Evolutionary conservation across 129 eudicot genomes (phyloP).

Genomic region (Pseudognaphalium luteoalbum): DNA sequence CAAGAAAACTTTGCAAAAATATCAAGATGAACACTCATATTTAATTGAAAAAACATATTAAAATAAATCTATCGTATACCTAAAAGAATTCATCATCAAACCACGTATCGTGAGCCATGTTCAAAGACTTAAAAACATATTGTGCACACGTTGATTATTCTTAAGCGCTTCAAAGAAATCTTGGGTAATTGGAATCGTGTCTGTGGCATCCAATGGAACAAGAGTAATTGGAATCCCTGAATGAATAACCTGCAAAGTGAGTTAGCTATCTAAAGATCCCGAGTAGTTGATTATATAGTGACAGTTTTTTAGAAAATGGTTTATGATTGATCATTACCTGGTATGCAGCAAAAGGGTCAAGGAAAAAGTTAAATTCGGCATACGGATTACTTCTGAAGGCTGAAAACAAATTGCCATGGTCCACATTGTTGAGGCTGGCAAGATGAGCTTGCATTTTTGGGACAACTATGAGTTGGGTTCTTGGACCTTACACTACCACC

Average conservation of each 20-base stretch:
- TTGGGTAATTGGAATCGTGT: conserved; percentile 65
- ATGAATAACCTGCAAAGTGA: conserved; percentile 90
- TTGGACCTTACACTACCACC: conserved; percentile 86
- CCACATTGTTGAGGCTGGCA: conserved; percentile 72
- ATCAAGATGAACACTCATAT: not conserved
- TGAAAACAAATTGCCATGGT: conserved; percentile 70
- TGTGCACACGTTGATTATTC: conserved; percentile 77
- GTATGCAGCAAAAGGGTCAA: conserved; percentile 91
- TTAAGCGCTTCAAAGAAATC: conserved; percentile 57
- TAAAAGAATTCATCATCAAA: conserved; percentile 52
- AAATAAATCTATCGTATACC: conserved; percentile 31
- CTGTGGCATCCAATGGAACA: conserved; percentile 84
- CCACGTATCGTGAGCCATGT: conserved; percentile 73
- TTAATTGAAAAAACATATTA: not conserved
- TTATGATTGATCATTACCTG: conserved; percentile 47
- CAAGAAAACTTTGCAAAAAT: conserved; percentile 70
- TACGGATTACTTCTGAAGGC: conserved; percentile 71
- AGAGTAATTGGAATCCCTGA: conserved; percentile 89
- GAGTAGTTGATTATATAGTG: not conserved
- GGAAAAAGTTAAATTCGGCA: conserved; percentile 81
- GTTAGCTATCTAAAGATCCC: no score
- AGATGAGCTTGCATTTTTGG: conserved; percentile 39
- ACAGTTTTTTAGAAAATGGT: not conserved
- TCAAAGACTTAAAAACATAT: conserved; percentile 66
- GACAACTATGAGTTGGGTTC: conserved; percentile 77